Conservation (phyloP, 2,329 filamentous ascomycete species). For the Cercospora sp. region DNA sequence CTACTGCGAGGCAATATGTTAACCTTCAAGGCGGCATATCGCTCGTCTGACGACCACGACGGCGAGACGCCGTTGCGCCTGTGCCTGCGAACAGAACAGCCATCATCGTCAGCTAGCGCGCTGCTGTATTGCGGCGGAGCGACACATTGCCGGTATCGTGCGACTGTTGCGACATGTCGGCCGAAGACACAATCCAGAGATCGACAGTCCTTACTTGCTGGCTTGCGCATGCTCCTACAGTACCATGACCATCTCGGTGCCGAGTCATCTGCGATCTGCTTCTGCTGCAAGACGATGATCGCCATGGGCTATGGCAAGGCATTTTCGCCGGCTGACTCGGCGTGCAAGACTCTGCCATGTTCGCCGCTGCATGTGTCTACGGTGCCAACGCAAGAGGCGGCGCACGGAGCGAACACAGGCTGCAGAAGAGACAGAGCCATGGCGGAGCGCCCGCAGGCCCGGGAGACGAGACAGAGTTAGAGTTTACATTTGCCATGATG, state of each 20-base stretch:
- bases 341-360: neutral
- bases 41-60: conserved; percentile 3
- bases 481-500: neutral
- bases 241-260: conserved; percentile 5
- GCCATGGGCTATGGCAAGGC: neutral
- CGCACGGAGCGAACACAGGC: neutral
- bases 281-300: neutral
- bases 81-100: neutral
- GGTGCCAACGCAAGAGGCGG: neutral
- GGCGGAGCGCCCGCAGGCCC: neutral
- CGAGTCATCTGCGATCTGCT: neutral
- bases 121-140: neutral
- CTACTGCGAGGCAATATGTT: conserved; percentile 26
- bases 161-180: neutral
- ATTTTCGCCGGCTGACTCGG: neutral
- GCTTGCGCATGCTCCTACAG: neutral
- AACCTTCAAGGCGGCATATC: conserved; percentile 22
- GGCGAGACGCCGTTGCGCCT: conserved; percentile 7
- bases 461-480: conserved; percentile 4
- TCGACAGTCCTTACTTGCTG: neutral
- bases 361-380: neutral
- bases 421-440: neutral
- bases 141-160: neutral
- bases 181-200: neutral
- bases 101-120: neutral